Percentiles rank a stretch among this genome's conserved stretches.
Conservation (phyloP, 345 rosid species). For the thale cress (Arabidopsis thaliana) region TAIR10.1 NC_003076.8:26144501-26145000, state of each 20-base stretch:
- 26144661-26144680: constrained; percentile 22
- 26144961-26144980: not conserved
- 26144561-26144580: not conserved
- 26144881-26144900: constrained; percentile 37
- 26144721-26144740: constrained; percentile 20
- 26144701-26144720: constrained; percentile 26
- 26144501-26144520: not conserved
- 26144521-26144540: constrained; percentile 10
- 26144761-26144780: constrained; percentile 22
- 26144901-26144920: constrained; percentile 32
- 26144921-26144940: constrained; percentile 32
- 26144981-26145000: not conserved
- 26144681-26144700: constrained; percentile 32
- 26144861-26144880: constrained; percentile 12
- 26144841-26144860: not conserved
- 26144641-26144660: constrained; percentile 5
- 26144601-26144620: constrained; percentile 21
- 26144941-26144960: constrained; percentile 23
- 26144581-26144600: not conserved
- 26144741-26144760: constrained; percentile 24
- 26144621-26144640: not conserved
- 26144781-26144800: constrained; percentile 1
- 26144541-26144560: constrained; percentile 9
- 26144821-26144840: not conserved
- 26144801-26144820: constrained; percentile 19